A percentile compares a stretch with the other conserved stretches of the same genome.
Conservation (phyloP, 495 filamentous ascomycete species). For the Xanthoparmelia taractica region DNA sequence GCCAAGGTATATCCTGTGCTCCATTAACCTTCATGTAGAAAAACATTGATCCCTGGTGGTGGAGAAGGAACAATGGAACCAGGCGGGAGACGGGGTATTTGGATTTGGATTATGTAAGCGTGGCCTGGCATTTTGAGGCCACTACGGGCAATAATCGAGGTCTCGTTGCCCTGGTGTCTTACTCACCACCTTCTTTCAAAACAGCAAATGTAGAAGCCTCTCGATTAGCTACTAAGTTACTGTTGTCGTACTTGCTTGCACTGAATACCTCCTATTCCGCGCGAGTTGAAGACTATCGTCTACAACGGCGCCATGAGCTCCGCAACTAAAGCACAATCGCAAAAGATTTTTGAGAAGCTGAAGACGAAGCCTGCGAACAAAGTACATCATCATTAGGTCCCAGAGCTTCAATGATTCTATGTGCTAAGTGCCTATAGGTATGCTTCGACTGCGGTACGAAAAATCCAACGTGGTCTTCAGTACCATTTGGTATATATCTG, state of each 20-base stretch:
- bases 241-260: not conserved
- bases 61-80: not conserved
- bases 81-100: not conserved
- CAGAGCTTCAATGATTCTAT: slow-evolving; percentile 17
- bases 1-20: not conserved
- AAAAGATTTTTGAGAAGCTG: slow-evolving; percentile 97
- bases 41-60: not conserved
- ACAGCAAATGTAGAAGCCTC: not conserved
- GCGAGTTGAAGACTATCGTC: not conserved
- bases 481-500: slow-evolving; percentile 94
- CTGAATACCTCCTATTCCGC: not conserved
- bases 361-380: slow-evolving; percentile 91
- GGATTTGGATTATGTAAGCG: not conserved
- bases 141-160: not conserved
- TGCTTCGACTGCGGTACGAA: slow-evolving; percentile 97
- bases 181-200: not conserved
- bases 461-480: slow-evolving; percentile 97
- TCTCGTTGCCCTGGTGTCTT: not conserved
- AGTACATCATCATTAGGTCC: slow-evolving; percentile 41
- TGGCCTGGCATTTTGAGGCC: not conserved
- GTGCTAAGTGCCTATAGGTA: slow-evolving; percentile 48
- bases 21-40: not conserved
- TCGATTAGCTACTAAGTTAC: not conserved
- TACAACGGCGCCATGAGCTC: slow-evolving; percentile 55
- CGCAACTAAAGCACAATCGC: slow-evolving; percentile 88